These are phyloP conservation scores for Parachlorella kessleri DNA, from an alignment of 139 green algal species.

Conservation along the genomic window DNA sequence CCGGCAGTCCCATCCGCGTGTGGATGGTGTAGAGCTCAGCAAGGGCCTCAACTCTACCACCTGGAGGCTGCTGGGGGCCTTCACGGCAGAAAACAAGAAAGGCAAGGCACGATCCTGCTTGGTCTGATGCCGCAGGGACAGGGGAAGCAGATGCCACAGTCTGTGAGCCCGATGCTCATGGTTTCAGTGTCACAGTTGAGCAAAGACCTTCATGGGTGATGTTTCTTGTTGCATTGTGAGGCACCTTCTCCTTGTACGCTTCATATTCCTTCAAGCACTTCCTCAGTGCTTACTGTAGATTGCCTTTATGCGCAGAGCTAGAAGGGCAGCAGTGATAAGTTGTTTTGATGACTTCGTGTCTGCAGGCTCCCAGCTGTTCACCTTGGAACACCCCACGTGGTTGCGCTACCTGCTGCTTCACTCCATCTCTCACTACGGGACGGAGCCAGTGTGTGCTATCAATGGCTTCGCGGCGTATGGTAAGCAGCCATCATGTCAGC, in stretches of 20 bases:
- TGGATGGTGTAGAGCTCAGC: constrained; percentile 33
- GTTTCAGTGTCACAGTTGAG: too few relatives aligned
- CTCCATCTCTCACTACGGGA: constrained; percentile 76
- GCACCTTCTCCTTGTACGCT: too few relatives aligned
- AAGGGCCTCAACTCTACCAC: constrained; percentile 43
- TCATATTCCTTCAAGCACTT: too few relatives aligned
- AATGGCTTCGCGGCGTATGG: constrained; percentile 74
- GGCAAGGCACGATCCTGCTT: neutral
- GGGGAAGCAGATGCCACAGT: too few relatives aligned
- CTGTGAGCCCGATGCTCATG: too few relatives aligned
- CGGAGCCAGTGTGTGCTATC: constrained; percentile 86
- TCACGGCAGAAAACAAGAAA: constrained; percentile 51
- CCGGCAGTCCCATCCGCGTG: constrained; percentile 54
- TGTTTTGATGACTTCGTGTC: too few relatives aligned
- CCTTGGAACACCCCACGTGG: constrained; percentile 35
- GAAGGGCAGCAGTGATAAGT: too few relatives aligned
- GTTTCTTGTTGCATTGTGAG: too few relatives aligned
- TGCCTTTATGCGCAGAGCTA: too few relatives aligned
- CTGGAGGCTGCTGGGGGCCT: constrained; percentile 78
- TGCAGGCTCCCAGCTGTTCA: constrained; percentile 63
- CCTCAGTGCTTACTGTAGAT: too few relatives aligned
- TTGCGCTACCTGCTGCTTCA: constrained; percentile 78
- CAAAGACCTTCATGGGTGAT: too few relatives aligned
- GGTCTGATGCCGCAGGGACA: too few relatives aligned
- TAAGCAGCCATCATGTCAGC: neutral